phyloP scores from a whole-genome alignment of 208 protist species.

The Leishmania turanica region DNA sequence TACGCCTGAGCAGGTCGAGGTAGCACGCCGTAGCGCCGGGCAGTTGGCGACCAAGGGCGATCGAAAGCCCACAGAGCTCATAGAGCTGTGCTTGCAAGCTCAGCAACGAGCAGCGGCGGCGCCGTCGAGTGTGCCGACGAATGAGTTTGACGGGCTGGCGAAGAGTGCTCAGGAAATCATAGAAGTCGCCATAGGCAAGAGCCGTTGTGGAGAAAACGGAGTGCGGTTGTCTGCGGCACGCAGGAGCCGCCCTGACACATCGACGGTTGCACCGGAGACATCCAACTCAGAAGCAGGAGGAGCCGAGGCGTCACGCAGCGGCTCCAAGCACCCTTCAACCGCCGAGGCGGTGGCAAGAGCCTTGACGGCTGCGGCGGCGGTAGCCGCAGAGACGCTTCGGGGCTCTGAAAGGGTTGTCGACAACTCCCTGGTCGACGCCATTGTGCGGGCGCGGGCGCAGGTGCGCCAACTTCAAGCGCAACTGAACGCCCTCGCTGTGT shows the following conservation, averaged over 20 bases:
- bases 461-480: slow-evolving; percentile 19
- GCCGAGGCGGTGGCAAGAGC: slow-evolving; percentile 4
- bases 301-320: neutral
- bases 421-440: slow-evolving; percentile 16
- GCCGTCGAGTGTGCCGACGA: slow-evolving; percentile 24
- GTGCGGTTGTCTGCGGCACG: neutral
- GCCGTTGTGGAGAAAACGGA: slow-evolving; percentile 1
- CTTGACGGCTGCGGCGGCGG: neutral
- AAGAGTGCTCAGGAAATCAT: slow-evolving; percentile 17
- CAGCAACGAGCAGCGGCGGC: slow-evolving; percentile 3
- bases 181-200: slow-evolving; percentile 8
- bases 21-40: slow-evolving; percentile 21
- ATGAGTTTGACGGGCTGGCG: slow-evolving; percentile 31
- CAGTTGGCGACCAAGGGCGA: slow-evolving; percentile 21
- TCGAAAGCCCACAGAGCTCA: slow-evolving; percentile 7
- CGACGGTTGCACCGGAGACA: neutral
- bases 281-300: neutral
- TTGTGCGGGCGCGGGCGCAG: slow-evolving; percentile 18
- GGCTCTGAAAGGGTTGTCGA: neutral
- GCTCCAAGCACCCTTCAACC: neutral
- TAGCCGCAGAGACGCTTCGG: neutral
- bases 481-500: neutral
- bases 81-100: slow-evolving; percentile 14
- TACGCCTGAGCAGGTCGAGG: slow-evolving; percentile 10
- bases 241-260: neutral